Conservation (phyloP, 208 protist species). For the Blastocrithidia nonstop region DNA sequence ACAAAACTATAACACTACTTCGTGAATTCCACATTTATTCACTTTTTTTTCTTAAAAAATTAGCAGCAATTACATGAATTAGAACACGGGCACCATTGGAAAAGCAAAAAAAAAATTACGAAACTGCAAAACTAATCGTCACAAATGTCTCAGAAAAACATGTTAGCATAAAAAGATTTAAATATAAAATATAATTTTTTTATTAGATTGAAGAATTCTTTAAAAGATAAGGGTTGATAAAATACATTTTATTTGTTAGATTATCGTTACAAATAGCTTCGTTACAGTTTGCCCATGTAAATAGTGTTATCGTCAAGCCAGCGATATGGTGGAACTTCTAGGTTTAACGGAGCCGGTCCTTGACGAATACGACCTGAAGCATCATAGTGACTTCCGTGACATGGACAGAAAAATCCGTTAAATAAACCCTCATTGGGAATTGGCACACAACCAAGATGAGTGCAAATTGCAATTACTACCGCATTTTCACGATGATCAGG, state of each 20-base stretch:
- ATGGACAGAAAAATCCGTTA: conserved; percentile 97
- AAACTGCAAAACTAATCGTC: neutral
- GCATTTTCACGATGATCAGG: conserved; percentile 84
- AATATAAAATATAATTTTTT: neutral
- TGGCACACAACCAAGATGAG: conserved; percentile 97
- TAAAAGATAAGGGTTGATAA: neutral
- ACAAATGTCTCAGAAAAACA: no score
- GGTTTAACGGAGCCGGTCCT: conserved; percentile 96
- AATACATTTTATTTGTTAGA: neutral
- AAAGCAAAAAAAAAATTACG: conserved; percentile 1
- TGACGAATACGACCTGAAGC: conserved; percentile 95
- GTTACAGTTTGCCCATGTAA: conserved; percentile 88
- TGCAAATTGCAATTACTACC: conserved; percentile 97
- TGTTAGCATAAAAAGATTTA: conserved; percentile 5
- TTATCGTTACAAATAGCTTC: conserved; percentile 18
- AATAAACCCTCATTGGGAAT: conserved; percentile 93
- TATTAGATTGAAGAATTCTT: no score
- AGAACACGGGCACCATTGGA: no score
- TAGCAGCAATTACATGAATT: no score
- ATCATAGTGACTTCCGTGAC: conserved; percentile 98
- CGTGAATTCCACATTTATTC: no score
- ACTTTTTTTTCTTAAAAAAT: no score
- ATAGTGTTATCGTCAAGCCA: conserved; percentile 90
- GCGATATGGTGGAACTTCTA: conserved; percentile 95
- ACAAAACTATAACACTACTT: no score